Base-by-base conservation (phyloP, 768 basidiomycete species). In the Amanita molliuscula region DNA sequence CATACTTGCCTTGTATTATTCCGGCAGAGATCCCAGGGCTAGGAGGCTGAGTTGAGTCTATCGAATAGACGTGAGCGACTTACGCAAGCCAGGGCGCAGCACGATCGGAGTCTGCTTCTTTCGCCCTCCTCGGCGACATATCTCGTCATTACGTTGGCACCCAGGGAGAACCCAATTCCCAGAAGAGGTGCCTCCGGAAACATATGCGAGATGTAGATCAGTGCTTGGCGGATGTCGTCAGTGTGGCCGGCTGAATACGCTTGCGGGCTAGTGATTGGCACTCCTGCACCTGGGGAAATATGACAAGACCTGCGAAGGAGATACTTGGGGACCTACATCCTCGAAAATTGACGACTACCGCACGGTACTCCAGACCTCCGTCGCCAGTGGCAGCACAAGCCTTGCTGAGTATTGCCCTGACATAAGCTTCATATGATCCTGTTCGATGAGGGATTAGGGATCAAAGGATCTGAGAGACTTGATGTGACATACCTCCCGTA, bases 401-500 rank as follows among this genome's bases (percentile, higher is more conserved):
- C 52, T 79, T 83, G 44, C 78, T 76, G 3, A 98, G 70, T 41
- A 96, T 75, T 25, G 87, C 82, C 54, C 91, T 75, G 38, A 96
- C 88, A 60, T 96, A 98, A 16, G 83, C 74, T 71, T 95, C 95
- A 61, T 95, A 80, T 16, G 88, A 91, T 34, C 89, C 88, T 90
- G 53, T 29, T n/a, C 20, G 16, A 40, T 33, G 31, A 50, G 23
- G 23, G 44, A 50, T 43, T 46, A 45, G 45, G 15, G 40, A 13
- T 42, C 8, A 41, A 34, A 34, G 41, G 40, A 43, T 31, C 29
- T 15, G 31, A 5, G 16, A 23, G 23, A 4, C n/a, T 50, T 34
- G 26, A 16, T 40, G 29, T 44, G 23, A 48, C n/a, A 28, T 6
- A 71, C 77, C 76, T 59, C 77, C 77, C 11, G 75, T 76, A 45